Conservation (phyloP, 1,284 basidiomycete species). For the Porodaedalea pini region DNA sequence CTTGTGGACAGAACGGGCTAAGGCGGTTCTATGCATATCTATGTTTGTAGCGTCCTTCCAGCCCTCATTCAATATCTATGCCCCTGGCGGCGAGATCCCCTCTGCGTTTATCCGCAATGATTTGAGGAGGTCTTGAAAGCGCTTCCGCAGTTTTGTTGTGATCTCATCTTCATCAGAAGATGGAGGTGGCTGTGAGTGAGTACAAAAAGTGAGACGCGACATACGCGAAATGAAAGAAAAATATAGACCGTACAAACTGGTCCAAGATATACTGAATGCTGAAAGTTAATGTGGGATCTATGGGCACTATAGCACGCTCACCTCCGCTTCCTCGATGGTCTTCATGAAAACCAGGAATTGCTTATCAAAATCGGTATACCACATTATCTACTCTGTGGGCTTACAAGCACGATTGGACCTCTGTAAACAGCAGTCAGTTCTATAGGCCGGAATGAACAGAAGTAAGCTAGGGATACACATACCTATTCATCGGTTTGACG, state of each 20-base stretch:
- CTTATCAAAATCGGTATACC: neutral
- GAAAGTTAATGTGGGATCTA: neutral
- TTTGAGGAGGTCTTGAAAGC: conserved; percentile 29
- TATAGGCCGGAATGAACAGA: neutral
- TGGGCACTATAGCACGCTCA: conserved; percentile 7
- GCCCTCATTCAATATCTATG: neutral
- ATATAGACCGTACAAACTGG: conserved; percentile 26
- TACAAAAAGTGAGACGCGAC: neutral
- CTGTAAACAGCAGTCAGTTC: conserved; percentile 2
- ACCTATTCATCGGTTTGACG: conserved; percentile 16
- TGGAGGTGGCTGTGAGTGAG: conserved; percentile 26
- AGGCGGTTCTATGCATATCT: neutral
- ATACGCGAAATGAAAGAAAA: neutral
- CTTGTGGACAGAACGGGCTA: neutral
- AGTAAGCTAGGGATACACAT: neutral
- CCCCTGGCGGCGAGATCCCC: conserved; percentile 16
- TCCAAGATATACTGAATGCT: conserved; percentile 28
- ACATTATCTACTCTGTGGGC: neutral
- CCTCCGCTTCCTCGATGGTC: conserved; percentile 33
- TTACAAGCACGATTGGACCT: conserved; percentile 17
- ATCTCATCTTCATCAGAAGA: conserved; percentile 28
- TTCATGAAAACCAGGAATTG: conserved; percentile 12
- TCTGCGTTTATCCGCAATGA: conserved; percentile 28
- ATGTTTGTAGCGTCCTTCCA: neutral
- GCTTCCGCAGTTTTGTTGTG: conserved; percentile 27